Conservation (phyloP, 352 stramenopile species). For the Phytopythium oedochilum region DNA sequence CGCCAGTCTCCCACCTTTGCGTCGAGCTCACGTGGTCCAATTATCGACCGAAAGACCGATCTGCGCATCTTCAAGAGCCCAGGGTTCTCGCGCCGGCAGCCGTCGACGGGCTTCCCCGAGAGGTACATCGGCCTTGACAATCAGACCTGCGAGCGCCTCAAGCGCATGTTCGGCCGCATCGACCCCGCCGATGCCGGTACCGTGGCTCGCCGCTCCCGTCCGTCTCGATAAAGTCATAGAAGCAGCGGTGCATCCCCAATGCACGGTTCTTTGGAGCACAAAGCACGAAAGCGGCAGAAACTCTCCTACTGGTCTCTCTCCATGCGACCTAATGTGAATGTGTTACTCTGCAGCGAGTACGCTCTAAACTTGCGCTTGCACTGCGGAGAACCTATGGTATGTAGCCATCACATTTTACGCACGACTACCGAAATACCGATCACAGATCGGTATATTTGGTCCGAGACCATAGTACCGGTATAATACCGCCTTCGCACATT, state of each 20-base stretch:
- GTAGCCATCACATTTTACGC: too few relatives aligned
- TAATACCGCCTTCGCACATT: not conserved
- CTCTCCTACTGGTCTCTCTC: too few relatives aligned
- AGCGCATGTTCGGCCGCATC: constrained; percentile 72
- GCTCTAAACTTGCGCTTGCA: too few relatives aligned
- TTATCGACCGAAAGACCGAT: constrained; percentile 36
- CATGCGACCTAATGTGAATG: too few relatives aligned
- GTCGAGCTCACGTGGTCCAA: not conserved
- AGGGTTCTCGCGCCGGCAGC: constrained; percentile 36
- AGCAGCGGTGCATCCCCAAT: too few relatives aligned
- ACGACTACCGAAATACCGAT: constrained; percentile 1
- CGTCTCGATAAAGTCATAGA: not conserved
- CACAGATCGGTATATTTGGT: too few relatives aligned
- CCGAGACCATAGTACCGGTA: not conserved
- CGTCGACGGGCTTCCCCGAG: constrained; percentile 55
- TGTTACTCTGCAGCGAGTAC: too few relatives aligned
- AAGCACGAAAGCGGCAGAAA: too few relatives aligned
- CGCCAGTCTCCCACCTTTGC: not conserved
- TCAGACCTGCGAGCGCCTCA: constrained; percentile 67
- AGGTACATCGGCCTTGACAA: constrained; percentile 77
- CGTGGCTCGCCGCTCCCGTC: not conserved
- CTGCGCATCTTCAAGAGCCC: constrained; percentile 82
- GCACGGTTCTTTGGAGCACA: too few relatives aligned
- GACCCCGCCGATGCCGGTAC: constrained; percentile 11
- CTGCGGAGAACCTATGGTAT: too few relatives aligned